These are phyloP conservation scores for Elaphomyces granulatus DNA, from an alignment of 495 filamentous ascomycete genomes.

Conservation along the genomic window DNA sequence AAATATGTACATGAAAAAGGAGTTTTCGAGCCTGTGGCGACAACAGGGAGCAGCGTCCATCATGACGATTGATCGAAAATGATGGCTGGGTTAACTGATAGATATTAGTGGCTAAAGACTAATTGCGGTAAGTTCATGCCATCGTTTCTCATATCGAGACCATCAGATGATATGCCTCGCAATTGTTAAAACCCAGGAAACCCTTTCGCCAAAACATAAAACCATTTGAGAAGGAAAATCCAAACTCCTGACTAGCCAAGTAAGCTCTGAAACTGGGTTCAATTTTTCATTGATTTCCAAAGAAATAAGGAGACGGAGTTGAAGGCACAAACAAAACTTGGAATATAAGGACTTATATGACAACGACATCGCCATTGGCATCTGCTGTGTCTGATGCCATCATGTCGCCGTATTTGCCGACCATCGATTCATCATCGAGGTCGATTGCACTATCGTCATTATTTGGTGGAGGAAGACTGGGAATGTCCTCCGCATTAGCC, in stretches of 20 bases:
- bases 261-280: not conserved
- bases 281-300: not conserved
- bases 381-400: slow-evolving; percentile 36
- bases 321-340: slow-evolving; percentile 10
- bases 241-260: slow-evolving; percentile 14
- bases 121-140: no score
- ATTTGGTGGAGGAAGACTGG: slow-evolving; percentile 23
- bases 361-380: slow-evolving; percentile 35
- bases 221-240: slow-evolving; percentile 4
- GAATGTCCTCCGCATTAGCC: slow-evolving; percentile 17
- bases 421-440: slow-evolving; percentile 33
- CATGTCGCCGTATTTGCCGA: slow-evolving; percentile 37
- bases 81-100: no score
- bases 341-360: slow-evolving; percentile 21
- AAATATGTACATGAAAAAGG: slow-evolving; percentile 10
- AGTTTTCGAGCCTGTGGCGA: no score
- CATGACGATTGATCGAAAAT: no score
- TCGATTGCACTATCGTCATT: slow-evolving; percentile 37
- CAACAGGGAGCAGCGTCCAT: no score
- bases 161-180: no score
- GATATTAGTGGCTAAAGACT: no score
- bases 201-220: slow-evolving; percentile 9
- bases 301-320: not conserved
- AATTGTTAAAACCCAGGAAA: not conserved
- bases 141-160: no score